phyloP scores from a whole-genome alignment of 2,329 filamentous ascomycete species.

The Nothophoma quercina region DNA sequence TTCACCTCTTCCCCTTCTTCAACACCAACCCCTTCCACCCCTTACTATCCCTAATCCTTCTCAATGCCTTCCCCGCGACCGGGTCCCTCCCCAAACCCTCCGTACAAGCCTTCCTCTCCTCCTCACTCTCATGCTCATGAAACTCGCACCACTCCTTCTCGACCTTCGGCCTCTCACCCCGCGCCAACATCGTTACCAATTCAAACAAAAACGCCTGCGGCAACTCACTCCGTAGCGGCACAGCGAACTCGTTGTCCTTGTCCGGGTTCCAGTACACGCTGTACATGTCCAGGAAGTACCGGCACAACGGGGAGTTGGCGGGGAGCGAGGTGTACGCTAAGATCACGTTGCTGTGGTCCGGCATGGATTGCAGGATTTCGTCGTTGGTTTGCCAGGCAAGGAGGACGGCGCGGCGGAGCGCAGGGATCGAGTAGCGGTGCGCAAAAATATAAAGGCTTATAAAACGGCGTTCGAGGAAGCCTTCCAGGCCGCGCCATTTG shows the following conservation, averaged over 20 bases:
- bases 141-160: constrained; percentile 50
- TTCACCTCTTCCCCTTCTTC: constrained; percentile 47
- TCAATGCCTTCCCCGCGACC: constrained; percentile 39
- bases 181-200: constrained; percentile 42
- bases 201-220: constrained; percentile 47
- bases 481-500: constrained; percentile 48
- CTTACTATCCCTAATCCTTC: constrained; percentile 45
- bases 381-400: constrained; percentile 48
- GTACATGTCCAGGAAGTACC: constrained; percentile 49
- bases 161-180: constrained; percentile 44
- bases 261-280: constrained; percentile 48
- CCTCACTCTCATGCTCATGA: constrained; percentile 45
- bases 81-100: constrained; percentile 42
- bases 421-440: constrained; percentile 43
- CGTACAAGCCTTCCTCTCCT: constrained; percentile 43
- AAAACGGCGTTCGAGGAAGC: constrained; percentile 47
- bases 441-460: constrained; percentile 46
- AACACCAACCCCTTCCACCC: constrained; percentile 47
- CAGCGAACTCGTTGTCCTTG: constrained; percentile 41
- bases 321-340: constrained; percentile 43
- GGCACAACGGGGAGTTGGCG: constrained; percentile 39
- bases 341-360: constrained; percentile 48
- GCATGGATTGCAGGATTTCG: constrained; percentile 47
- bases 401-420: constrained; percentile 42
- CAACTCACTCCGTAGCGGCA: constrained; percentile 41